Evolutionary conservation across 2,329 filamentous ascomycete genomes (phyloP), one percentile per base, ranked within the genome.

Genomic region (Alternaria alternata): DNA sequence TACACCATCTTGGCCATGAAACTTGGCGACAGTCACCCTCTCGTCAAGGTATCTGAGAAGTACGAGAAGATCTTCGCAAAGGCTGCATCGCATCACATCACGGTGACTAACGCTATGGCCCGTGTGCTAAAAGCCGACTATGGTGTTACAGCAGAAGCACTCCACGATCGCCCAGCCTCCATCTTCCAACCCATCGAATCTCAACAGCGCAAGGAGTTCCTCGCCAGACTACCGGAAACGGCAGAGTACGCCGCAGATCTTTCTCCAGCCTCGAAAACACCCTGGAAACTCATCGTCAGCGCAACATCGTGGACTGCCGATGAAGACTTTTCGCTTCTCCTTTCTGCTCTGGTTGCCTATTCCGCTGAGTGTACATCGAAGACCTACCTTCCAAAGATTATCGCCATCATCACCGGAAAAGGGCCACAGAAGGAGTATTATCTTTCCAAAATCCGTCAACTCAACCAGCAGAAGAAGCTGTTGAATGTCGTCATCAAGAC

Each of bases 271-370:
- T 73, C 87, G 22, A 79, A 83, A 16, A 86, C 87, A 5, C 81
- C 81, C 8, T 86, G 87, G 54, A 88, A 86, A 30, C 84, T 99
- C 3, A 80, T 99, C 7, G 92, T 98, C 38, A 96, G 92, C 80
- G 95, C 93, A 59, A 99, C 95, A 0, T 97, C 94, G 11, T 99
- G 95, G 95, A 99, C 95, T 0, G 88, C 93, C 0, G 95, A 99
- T 72, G 95, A 99, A 78, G 94, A 99, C 78, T 98, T 99, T 76
- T 89, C 89, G 1, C 80, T 99, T 5, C 85, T 99, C 3, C 89
- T 99, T 4, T 88, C 93, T 51, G 94, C 93, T 0, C 83, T 99
- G 0, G 88, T 92, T 11, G 78, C 81, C 7, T 97, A 97, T 74
- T 91, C 91, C 1, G 80, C 82, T 11, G 65, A 80, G 38, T 81